phyloP scores from a whole-genome alignment of 139 green algal species.

The Yamagishiella unicocca region DNA sequence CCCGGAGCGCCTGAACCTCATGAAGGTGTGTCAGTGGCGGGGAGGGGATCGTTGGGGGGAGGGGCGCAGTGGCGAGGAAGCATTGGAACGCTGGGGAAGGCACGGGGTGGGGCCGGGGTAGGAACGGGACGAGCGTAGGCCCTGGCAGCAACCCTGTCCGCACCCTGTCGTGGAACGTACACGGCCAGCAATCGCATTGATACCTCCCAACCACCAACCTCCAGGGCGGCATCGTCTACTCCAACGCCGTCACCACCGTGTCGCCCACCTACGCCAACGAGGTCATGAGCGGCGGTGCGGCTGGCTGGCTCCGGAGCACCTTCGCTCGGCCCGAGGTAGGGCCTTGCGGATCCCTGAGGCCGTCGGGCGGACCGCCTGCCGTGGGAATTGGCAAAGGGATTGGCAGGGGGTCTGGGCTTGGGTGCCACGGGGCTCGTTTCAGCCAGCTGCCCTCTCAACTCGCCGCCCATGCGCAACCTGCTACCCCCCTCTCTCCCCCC shows the following conservation, averaged over 20 bases:
- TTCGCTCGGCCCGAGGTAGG: slow-evolving; percentile 68
- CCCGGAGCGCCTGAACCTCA: slow-evolving; percentile 93
- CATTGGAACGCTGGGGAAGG: no score
- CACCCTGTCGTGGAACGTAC: not conserved
- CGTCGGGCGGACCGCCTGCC: no score
- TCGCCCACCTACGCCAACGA: slow-evolving; percentile 93
- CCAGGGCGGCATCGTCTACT: slow-evolving; percentile 84
- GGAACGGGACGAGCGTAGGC: not conserved
- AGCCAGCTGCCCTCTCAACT: not conserved
- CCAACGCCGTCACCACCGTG: slow-evolving; percentile 93
- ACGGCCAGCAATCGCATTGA: not conserved
- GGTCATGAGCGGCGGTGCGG: slow-evolving; percentile 80
- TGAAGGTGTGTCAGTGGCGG: slow-evolving; percentile 93
- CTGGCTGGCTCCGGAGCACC: slow-evolving; percentile 86
- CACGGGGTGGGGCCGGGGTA: not conserved
- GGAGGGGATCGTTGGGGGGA: no score
- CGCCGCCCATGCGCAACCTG: not conserved
- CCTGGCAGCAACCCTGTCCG: not conserved
- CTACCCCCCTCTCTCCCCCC: not conserved
- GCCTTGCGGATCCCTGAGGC: no score
- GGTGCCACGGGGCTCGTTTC: no score
- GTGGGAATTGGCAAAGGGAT: no score
- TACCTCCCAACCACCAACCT: not conserved
- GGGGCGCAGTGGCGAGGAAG: no score
- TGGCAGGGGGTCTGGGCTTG: no score